Evolutionary conservation across 2,329 filamentous ascomycete genomes (phyloP).

Genomic region (Pseudocercospora crystallina): DNA sequence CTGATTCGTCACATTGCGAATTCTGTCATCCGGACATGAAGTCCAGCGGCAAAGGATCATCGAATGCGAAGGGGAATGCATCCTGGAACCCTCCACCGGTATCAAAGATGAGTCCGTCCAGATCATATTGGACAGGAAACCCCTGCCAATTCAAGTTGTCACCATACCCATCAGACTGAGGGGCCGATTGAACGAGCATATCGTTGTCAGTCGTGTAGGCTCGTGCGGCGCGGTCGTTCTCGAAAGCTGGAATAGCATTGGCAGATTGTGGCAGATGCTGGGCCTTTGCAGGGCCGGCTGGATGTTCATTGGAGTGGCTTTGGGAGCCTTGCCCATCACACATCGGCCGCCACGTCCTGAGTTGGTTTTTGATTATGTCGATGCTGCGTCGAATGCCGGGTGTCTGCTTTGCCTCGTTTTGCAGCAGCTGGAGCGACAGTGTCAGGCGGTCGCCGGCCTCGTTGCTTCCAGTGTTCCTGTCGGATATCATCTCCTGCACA

Average conservation of each 20-base stretch:
- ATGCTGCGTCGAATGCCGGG: conserved; percentile 9
- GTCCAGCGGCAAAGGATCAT: background rate
- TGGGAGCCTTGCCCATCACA: no score
- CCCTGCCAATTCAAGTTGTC: no score
- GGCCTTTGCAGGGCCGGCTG: no score
- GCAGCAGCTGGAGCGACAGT: background rate
- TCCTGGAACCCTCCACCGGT: background rate
- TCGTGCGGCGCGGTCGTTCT: no score
- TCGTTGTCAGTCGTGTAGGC: no score
- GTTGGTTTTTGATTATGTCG: conserved; percentile 4
- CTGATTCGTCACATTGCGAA: no score
- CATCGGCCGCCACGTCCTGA: background rate
- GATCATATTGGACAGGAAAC: no score
- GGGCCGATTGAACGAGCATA: no score
- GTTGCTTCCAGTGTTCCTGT: background rate
- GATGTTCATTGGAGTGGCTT: no score
- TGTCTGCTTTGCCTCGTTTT: conserved; percentile 3
- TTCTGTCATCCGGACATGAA: background rate
- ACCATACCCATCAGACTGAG: no score
- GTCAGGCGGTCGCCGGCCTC: conserved; percentile 4
- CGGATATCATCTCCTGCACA: conserved; percentile 2
- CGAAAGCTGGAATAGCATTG: no score
- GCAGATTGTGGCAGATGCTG: no score
- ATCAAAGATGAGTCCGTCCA: background rate
- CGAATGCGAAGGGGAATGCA: background rate